Percentiles rank a stretch among this genome's conserved stretches.
phyloP scores from a whole-genome alignment of 345 rosid genomes.

The Toxicodendron radicans region DNA sequence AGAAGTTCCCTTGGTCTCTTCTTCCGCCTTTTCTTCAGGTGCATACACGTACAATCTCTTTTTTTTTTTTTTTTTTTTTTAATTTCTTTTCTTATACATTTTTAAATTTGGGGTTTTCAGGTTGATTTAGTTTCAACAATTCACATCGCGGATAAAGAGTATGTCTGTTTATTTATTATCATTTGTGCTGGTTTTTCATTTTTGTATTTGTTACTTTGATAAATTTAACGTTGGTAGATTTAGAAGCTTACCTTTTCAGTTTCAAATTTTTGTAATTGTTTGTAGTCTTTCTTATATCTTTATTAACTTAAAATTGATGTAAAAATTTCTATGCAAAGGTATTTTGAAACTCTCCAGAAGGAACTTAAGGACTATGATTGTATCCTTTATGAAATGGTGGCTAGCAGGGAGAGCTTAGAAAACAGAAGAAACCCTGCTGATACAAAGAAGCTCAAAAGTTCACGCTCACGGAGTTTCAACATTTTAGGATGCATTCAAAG shows the following conservation, averaged over 20 bases:
- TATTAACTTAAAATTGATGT: not conserved
- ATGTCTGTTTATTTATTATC: conserved; percentile 21
- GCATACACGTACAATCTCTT: not conserved
- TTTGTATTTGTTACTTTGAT: not conserved
- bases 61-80: not conserved
- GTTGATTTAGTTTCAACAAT: conserved; percentile 94
- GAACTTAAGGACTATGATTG: conserved; percentile 83
- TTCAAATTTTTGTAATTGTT: not conserved
- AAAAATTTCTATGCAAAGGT: conserved; percentile 40
- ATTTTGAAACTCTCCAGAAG: conserved; percentile 76
- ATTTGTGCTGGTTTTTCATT: not conserved
- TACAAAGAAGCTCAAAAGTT: conserved; percentile 50
- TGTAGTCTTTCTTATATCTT: not conserved
- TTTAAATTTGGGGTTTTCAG: conserved; percentile 36
- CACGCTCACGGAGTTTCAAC: conserved; percentile 70
- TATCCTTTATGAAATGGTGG: conserved; percentile 92
- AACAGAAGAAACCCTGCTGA: conserved; percentile 51
- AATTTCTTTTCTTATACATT: not conserved
- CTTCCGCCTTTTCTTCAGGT: conserved; percentile 84
- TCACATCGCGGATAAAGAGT: conserved; percentile 94
- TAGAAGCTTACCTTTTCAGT: not conserved
- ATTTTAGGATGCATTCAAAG: conserved; percentile 80
- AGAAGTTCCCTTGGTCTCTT: conserved; percentile 82
- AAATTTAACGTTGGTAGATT: not conserved
- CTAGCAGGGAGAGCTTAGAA: conserved; percentile 79